A percentile compares a stretch with the other conserved stretches of the same genome.
Conservation (phyloP, 305 asterid species). For the Stenogyne calaminthoides region DNA sequence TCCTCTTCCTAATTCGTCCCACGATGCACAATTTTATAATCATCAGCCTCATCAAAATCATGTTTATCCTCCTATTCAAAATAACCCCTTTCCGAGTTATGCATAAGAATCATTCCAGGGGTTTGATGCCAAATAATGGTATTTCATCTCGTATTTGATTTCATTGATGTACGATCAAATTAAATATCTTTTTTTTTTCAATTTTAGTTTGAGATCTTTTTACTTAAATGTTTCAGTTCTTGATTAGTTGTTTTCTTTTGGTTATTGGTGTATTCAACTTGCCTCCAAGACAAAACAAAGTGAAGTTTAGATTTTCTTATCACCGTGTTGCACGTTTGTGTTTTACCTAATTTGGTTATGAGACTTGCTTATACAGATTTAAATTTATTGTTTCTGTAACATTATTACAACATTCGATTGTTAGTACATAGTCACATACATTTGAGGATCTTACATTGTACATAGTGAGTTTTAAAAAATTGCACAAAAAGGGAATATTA, state of each 20-base stretch:
- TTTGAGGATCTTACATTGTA: not conserved
- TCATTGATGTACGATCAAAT: not conserved
- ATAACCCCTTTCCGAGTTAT: slow-evolving; percentile 24
- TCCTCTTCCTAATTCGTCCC: slow-evolving; percentile 12
- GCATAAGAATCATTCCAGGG: not conserved
- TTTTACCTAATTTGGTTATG: not conserved
- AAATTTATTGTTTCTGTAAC: not conserved
- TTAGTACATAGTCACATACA: no score
- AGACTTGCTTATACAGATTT: not conserved
- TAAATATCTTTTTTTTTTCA: no score
- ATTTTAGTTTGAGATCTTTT: not conserved
- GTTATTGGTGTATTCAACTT: not conserved
- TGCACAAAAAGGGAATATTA: no score
- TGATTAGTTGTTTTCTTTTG: not conserved
- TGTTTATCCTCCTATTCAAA: slow-evolving; percentile 25
- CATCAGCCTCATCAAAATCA: slow-evolving; percentile 1
- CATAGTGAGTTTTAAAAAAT: no score
- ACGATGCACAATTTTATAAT: not conserved
- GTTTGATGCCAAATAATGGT: not conserved
- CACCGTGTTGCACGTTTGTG: not conserved
- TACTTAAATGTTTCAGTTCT: not conserved
- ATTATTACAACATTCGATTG: no score
- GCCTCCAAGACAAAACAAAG: not conserved
- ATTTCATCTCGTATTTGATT: not conserved
- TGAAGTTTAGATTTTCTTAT: not conserved